phyloP scores from a whole-genome alignment of 345 rosid species.

The Combretum micranthum region DNA sequence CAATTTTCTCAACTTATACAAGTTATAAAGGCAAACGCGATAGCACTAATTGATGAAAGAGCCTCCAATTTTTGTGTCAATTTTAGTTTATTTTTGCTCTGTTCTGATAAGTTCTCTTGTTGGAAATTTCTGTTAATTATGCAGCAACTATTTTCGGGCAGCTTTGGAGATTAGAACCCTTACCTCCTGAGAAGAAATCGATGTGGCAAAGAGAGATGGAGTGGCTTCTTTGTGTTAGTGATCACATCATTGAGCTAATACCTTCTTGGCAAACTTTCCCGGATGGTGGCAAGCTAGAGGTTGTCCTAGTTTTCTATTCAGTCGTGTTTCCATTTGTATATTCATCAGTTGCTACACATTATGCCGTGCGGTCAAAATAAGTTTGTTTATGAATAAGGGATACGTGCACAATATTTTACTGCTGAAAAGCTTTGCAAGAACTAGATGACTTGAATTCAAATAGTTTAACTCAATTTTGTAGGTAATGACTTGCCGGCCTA shows the following conservation, averaged over 20 bases:
- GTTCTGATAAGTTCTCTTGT: no score
- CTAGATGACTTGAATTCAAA: no score
- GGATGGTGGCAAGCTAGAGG: constrained; percentile 90
- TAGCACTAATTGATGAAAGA: no score
- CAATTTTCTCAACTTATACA: no score
- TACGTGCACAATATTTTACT: background rate
- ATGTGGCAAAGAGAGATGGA: constrained; percentile 99
- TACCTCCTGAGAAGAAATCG: constrained; percentile 57
- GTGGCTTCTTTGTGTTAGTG: constrained; percentile 74
- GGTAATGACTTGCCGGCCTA: constrained; percentile 94
- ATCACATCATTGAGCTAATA: constrained; percentile 83
- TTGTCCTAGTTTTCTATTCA: constrained; percentile 11
- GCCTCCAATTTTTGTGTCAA: no score
- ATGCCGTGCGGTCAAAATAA: background rate
- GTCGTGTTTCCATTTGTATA: background rate
- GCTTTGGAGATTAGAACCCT: constrained; percentile 88
- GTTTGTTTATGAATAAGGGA: background rate
- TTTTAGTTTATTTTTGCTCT: no score
- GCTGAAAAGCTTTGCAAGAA: background rate
- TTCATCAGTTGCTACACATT: background rate
- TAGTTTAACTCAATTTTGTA: constrained; percentile 10
- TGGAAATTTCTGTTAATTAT: background rate
- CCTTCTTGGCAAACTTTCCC: constrained; percentile 91
- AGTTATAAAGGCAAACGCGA: no score
- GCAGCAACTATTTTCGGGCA: constrained; percentile 89